These are phyloP conservation scores for Vigna mungo DNA, from an alignment of 306 rosid species.

Conservation along the genomic window DNA sequence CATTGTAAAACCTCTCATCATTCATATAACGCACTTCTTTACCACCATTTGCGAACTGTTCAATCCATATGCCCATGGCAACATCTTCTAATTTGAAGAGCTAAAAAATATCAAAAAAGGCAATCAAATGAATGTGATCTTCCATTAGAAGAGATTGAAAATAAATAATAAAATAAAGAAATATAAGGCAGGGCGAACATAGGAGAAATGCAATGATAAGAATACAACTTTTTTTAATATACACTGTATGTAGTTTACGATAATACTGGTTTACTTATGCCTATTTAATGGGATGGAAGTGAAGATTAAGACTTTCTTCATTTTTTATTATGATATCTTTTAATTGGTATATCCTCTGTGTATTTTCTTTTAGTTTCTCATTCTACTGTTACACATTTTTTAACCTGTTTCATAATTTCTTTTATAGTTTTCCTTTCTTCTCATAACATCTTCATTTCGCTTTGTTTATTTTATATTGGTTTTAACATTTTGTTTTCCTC, in stretches of 20 bases:
- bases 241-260: neutral
- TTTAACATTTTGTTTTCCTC: too few species aligned
- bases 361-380: too few species aligned
- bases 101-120: conserved; percentile 44
- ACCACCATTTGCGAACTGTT: conserved; percentile 68
- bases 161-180: neutral
- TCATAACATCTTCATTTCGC: too few species aligned
- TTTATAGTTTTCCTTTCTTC: too few species aligned
- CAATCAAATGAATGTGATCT: conserved; percentile 7
- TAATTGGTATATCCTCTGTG: too few species aligned
- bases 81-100: conserved; percentile 96
- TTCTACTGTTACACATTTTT: too few species aligned
- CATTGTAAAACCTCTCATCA: conserved; percentile 84
- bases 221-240: neutral
- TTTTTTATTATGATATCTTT: too few species aligned
- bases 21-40: conserved; percentile 70
- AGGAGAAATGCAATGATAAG: conserved; percentile 17
- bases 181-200: conserved; percentile 8
- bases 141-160: neutral
- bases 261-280: neutral
- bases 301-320: too few species aligned
- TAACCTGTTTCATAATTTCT: too few species aligned
- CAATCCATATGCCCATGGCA: conserved; percentile 96
- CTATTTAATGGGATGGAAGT: too few species aligned
- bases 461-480: too few species aligned